A percentile compares a stretch with the other conserved stretches of the same genome.
phyloP scores from a whole-genome alignment of 257 asterid species.

The Ilex aquifolium region DNA sequence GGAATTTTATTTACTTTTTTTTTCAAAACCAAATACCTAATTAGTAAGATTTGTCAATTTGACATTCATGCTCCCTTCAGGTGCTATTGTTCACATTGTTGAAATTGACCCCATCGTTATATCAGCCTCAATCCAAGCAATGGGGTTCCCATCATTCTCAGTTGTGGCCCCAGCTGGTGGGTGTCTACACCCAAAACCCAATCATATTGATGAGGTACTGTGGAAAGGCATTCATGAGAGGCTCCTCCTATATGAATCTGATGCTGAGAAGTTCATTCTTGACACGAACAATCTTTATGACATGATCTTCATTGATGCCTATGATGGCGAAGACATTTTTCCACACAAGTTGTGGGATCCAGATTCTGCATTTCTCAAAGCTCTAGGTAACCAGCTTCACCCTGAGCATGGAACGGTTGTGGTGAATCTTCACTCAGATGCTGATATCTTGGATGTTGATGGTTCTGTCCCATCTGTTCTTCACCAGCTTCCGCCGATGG shows the following conservation, averaged over 20 bases:
- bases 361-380: conserved; percentile 49
- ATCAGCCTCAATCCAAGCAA: conserved; percentile 73
- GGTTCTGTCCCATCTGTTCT: conserved; percentile 12
- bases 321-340: conserved; percentile 78
- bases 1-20: too few species aligned
- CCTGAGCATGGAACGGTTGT: conserved; percentile 79
- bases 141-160: conserved; percentile 88
- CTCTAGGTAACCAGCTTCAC: conserved; percentile 51
- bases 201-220: conserved; percentile 35
- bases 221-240: conserved; percentile 89
- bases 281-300: conserved; percentile 50
- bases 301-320: conserved; percentile 73
- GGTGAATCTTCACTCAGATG: conserved; percentile 73
- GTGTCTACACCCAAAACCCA: conserved; percentile 33
- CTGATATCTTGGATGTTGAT: conserved; percentile 22
- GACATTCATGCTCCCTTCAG: conserved; percentile 27
- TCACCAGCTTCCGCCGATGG: conserved; percentile 31
- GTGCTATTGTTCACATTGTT: conserved; percentile 63
- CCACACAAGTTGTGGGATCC: conserved; percentile 70
- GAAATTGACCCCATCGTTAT: conserved; percentile 83
- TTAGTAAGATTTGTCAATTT: not conserved
- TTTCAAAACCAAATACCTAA: too few species aligned
- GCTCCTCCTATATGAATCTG: conserved; percentile 45
- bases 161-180: conserved; percentile 44
- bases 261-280: conserved; percentile 68